phyloP scores from a whole-genome alignment of 306 rosid species.

The Biancaea sappan region DNA sequence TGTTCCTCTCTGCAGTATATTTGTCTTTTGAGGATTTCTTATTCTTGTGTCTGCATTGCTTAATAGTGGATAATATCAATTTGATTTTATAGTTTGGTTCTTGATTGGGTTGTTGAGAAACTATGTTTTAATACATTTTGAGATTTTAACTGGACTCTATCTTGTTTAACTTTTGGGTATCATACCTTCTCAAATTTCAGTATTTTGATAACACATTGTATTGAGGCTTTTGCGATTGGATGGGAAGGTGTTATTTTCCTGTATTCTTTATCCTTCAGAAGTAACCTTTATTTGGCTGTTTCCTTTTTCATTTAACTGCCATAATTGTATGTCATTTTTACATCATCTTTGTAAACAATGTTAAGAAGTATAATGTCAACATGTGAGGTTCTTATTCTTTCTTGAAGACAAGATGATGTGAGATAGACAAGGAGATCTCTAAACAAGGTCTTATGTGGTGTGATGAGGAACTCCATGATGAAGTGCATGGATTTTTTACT shows the following conservation, averaged over 20 bases:
- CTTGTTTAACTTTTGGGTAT: neutral
- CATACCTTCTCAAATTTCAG: neutral
- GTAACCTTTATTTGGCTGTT: neutral
- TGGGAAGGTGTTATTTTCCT: neutral
- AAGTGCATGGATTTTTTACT: too few species aligned
- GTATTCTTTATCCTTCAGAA: neutral
- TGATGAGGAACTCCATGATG: neutral
- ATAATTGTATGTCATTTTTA: neutral
- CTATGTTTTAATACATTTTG: neutral
- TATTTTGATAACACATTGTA: neutral
- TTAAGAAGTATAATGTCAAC: neutral
- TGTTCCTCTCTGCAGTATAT: too few species aligned
- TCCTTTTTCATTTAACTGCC: neutral
- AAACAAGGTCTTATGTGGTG: neutral
- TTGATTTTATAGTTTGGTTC: neutral
- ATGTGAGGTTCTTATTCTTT: neutral
- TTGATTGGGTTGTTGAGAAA: conserved; percentile 4
- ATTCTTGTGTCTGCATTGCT: too few species aligned
- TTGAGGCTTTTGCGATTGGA: neutral
- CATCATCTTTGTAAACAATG: neutral
- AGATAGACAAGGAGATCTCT: neutral
- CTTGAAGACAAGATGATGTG: neutral
- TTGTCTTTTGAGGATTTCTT: too few species aligned
- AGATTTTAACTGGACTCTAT: neutral
- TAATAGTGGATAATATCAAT: too few species aligned